Evolutionary conservation across 352 stramenopile species (phyloP).

Genomic region (Phytophthora chlamydospora): DNA sequence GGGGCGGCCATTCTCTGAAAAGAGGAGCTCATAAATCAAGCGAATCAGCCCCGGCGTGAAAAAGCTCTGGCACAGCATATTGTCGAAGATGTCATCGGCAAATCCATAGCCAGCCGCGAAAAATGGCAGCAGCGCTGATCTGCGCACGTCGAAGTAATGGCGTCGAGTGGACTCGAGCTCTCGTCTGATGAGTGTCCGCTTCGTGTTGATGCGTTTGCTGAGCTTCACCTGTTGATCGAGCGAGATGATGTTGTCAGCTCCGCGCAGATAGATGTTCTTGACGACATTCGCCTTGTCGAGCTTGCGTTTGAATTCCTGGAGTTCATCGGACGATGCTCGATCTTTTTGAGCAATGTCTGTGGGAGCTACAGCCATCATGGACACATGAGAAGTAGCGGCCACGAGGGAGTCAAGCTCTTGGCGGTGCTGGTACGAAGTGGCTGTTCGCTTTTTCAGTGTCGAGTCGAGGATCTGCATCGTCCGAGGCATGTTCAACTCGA

Average conservation of each 20-base stretch:
- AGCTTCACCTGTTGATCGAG: conserved; percentile 47
- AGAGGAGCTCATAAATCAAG: conserved; percentile 72
- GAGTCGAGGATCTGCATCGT: conserved; percentile 79
- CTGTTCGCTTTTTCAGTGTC: conserved; percentile 58
- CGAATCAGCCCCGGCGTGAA: conserved; percentile 67
- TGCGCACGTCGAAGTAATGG: conserved; percentile 51
- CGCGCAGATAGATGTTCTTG: conserved; percentile 36
- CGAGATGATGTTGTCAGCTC: conserved; percentile 39
- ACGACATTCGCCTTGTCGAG: conserved; percentile 27
- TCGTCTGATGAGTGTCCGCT: conserved; percentile 44
- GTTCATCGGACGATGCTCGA: conserved; percentile 16
- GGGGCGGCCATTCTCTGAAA: conserved; percentile 55
- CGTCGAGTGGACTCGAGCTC: conserved; percentile 50
- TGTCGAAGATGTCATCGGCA: conserved; percentile 73
- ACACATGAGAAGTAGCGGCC: conserved; percentile 13
- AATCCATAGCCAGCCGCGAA: conserved; percentile 72
- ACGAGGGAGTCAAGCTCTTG: conserved; percentile 42
- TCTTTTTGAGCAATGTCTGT: conserved; percentile 7
- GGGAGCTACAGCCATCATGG: conserved; percentile 2
- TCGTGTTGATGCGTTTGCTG: conserved; percentile 47
- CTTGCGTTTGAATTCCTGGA: conserved; percentile 25
- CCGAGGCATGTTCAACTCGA: conserved; percentile 63
- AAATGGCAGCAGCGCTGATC: conserved; percentile 56
- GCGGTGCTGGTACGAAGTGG: conserved; percentile 39
- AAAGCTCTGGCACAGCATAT: conserved; percentile 74